Conservation (phyloP, 163 green algal species). For the Volvox carteri region DNA sequence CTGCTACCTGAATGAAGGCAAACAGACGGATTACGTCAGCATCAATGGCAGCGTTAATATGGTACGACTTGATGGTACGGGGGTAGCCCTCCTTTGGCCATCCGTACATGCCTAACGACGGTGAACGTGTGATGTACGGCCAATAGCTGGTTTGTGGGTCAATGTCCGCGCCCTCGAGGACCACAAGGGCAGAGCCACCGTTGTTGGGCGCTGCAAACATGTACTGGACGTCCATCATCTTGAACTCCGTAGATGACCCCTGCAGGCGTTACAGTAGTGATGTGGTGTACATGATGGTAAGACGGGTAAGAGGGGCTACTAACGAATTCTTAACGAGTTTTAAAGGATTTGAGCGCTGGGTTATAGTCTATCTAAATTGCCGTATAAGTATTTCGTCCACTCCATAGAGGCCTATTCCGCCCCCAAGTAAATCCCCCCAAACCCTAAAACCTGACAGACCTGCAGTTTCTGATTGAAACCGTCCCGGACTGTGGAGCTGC, state of each 20-base stretch:
- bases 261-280: neutral
- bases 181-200: neutral
- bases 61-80: neutral
- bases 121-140: slow-evolving; percentile 54
- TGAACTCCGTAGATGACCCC: neutral
- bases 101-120: neutral
- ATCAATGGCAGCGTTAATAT: neutral
- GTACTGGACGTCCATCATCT: neutral
- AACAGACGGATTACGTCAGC: neutral
- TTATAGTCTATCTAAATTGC: too few relatives aligned
- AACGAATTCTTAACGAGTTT: neutral
- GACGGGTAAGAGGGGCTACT: neutral
- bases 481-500: neutral
- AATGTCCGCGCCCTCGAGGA: slow-evolving; percentile 40
- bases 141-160: slow-evolving; percentile 27
- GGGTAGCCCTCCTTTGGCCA: neutral
- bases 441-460: neutral
- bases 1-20: neutral
- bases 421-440: neutral
- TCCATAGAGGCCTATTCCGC: neutral
- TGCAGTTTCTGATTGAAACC: neutral
- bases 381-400: too few relatives aligned
- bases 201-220: neutral
- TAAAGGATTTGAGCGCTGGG: too few relatives aligned
- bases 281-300: neutral